Percentiles rank a stretch among this genome's conserved stretches.
phyloP scores from a whole-genome alignment of 495 filamentous ascomycete genomes.

The Sphaerosporella brunnea region DNA sequence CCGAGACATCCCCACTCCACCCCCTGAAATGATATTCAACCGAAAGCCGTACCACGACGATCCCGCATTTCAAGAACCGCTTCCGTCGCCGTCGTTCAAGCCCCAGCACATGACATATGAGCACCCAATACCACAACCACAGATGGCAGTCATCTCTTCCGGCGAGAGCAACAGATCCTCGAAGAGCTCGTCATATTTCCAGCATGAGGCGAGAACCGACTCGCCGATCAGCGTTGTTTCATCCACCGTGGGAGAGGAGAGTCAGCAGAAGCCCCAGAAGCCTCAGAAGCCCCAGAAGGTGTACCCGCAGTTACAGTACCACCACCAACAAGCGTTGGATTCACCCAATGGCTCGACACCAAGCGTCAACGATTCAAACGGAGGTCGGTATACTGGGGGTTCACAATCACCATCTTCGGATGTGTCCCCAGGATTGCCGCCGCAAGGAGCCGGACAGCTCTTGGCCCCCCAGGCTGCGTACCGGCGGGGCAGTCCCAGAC shows the following conservation, averaged over 20 bases:
- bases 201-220: slow-evolving; percentile 8
- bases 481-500: slow-evolving; percentile 14
- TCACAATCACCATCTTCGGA: slow-evolving; percentile 20
- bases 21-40: slow-evolving; percentile 19
- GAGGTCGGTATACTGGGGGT: slow-evolving; percentile 12
- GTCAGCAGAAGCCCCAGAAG: background rate
- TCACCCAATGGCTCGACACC: slow-evolving; percentile 1
- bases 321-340: slow-evolving; percentile 29
- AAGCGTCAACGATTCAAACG: slow-evolving; percentile 1
- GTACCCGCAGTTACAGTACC: slow-evolving; percentile 37
- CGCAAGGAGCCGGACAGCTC: slow-evolving; percentile 6
- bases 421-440: background rate
- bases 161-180: slow-evolving; percentile 28
- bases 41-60: slow-evolving; percentile 12
- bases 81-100: slow-evolving; percentile 17
- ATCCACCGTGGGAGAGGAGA: slow-evolving; percentile 9
- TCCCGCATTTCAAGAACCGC: slow-evolving; percentile 16
- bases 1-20: slow-evolving; percentile 17
- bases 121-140: slow-evolving; percentile 29
- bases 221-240: slow-evolving; percentile 18
- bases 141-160: slow-evolving; percentile 31
- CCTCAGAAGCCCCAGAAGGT: slow-evolving; percentile 8
- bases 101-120: slow-evolving; percentile 26
- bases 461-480: slow-evolving; percentile 4
- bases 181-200: slow-evolving; percentile 10